Evolutionary conservation across 169 alveolate species (phyloP), one percentile per base, ranked within the genome.

Genomic region (Cryptosporidium baileyi): DNA sequence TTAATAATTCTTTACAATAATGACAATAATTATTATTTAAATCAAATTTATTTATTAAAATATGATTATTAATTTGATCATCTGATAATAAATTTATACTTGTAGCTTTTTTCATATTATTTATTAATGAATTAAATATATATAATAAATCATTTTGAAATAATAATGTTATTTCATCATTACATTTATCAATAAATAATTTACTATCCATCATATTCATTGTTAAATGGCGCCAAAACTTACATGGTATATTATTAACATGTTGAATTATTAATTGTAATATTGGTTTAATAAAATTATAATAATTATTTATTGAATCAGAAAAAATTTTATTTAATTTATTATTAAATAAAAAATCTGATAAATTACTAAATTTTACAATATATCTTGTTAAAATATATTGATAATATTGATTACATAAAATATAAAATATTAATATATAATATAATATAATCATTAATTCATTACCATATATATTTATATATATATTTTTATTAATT

Each of bases 171-270:
- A 74, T 41, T n/a, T 74, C 74, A 43, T 51, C 67, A 74, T 74
- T 54, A 61, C 85, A 74, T 51, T 57, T 51, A 74, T 74, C 57
- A 15, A 74, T 36, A 36, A 74, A 74, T 57, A 74, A 26, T 41
- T 59, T 57, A 13, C 74, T 24, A 57, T 74, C 38, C 51, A 57
- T 57, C 85, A 74, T 74, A 24, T 74, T 47, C 7, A 74, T 26
- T 22, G 67, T 67, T 11, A 74, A 43, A 17, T 51, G 67, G 17
- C 67, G 65, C 85, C 85, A 74, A 74, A 74, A 54, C 17, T 22
- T 52, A 17, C 85, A 74, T 54, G 65, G 74, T 3, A 11, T 51
- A 22, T 49, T 65, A 47, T 17, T 40, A 22, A 40, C 59, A 57
- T 74, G 13, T 19, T 32, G 17, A n/a, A 74, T 38, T 32, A 74